These are phyloP conservation scores for Tolypocladium guangdongense DNA, from an alignment of 2,329 filamentous ascomycete genomes.

Conservation along the genomic window DNA sequence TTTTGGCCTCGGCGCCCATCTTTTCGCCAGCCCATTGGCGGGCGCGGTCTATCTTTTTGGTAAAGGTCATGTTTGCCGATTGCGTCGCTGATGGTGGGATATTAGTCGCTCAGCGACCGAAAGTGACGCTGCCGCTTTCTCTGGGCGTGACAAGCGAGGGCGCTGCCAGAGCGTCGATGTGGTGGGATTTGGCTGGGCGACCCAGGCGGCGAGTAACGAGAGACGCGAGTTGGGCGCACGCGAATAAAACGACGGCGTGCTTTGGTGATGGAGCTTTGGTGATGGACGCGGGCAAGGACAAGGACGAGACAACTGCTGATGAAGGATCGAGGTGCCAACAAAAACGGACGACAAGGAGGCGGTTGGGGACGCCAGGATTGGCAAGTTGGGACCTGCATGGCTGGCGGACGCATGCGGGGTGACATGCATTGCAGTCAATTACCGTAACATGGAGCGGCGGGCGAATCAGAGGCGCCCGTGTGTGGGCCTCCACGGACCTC, in stretches of 20 bases:
- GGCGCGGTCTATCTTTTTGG: conserved; percentile 87
- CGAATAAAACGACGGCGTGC: background rate
- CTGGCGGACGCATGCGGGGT: background rate
- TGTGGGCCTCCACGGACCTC: background rate
- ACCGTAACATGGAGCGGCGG: no score
- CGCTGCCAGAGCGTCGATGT: background rate
- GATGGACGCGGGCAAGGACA: background rate
- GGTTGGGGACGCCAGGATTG: conserved; percentile 2
- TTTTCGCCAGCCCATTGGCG: conserved; percentile 98
- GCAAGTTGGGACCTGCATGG: background rate
- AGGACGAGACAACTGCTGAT: background rate
- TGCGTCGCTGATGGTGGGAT: background rate
- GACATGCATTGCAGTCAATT: background rate
- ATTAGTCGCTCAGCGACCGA: background rate
- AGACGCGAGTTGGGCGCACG: background rate
- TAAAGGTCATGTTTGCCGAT: conserved; percentile 37
- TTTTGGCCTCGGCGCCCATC: conserved; percentile 87
- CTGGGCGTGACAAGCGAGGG: background rate
- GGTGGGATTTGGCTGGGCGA: background rate
- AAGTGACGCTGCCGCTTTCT: background rate
- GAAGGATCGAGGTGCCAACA: background rate
- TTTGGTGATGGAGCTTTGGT: no score
- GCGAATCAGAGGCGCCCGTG: background rate
- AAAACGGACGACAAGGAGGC: background rate
- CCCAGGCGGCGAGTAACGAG: background rate